phyloP scores from a whole-genome alignment of 2,329 filamentous ascomycete genomes.

The Cadophora sp. region DNA sequence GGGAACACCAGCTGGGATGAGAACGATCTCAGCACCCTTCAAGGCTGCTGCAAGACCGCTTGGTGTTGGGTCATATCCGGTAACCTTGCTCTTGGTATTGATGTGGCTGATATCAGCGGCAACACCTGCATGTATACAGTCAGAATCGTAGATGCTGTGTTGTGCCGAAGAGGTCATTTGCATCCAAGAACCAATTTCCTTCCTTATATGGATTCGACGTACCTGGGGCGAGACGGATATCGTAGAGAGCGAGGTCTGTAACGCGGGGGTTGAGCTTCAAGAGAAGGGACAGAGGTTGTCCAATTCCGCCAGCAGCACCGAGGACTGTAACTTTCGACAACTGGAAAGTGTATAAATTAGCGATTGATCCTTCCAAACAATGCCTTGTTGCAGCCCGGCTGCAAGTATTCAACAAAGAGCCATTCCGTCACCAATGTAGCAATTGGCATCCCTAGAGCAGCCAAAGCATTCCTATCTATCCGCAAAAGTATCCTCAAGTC shows the following conservation, averaged over 20 bases:
- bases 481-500: neutral
- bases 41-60: constrained; percentile 79
- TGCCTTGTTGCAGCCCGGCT: neutral
- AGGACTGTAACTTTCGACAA: constrained; percentile 97
- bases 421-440: neutral
- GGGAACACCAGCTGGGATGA: constrained; percentile 98
- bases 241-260: constrained; percentile 93
- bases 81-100: constrained; percentile 97
- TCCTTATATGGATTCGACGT: constrained; percentile 49
- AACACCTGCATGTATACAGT: constrained; percentile 69
- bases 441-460: neutral
- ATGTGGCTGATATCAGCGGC: constrained; percentile 98
- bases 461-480: neutral
- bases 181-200: neutral
- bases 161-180: neutral
- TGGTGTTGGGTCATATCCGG: constrained; percentile 81
- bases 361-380: constrained; percentile 28
- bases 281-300: constrained; percentile 95
- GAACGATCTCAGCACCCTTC: constrained; percentile 88
- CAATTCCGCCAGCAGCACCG: constrained; percentile 96
- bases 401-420: neutral
- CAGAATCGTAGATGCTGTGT: neutral
- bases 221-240: constrained; percentile 95
- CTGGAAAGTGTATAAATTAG: constrained; percentile 56
- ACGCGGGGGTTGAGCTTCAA: constrained; percentile 97